A percentile compares a stretch with the other conserved stretches of the same genome.
These are phyloP conservation scores for Candida ortonii DNA, from an alignment of 805 yeast species.

Conservation along the genomic window DNA sequence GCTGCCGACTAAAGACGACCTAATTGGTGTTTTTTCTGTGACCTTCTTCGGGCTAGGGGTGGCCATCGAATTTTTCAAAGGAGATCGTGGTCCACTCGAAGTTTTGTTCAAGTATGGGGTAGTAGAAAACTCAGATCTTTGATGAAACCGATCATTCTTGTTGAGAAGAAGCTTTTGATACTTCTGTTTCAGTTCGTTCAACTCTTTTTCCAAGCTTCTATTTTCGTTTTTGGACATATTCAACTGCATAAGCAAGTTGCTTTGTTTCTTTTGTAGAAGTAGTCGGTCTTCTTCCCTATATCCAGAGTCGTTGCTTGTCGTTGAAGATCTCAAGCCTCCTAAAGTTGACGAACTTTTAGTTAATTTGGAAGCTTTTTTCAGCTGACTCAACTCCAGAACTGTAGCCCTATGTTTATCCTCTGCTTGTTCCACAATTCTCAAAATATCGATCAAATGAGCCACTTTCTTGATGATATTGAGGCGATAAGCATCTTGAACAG, in stretches of 20 bases:
- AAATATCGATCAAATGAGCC: constrained; percentile 11
- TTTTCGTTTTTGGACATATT: constrained; percentile 15
- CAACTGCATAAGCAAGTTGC: constrained; percentile 11
- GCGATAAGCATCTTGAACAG: constrained; percentile 9
- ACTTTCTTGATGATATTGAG: constrained; percentile 11
- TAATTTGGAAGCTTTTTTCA: constrained; percentile 3
- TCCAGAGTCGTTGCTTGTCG: neutral
- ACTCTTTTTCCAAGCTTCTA: constrained; percentile 11
- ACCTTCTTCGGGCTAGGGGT: neutral
- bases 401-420: neutral
- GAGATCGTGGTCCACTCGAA: neutral
- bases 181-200: constrained; percentile 10
- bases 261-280: constrained; percentile 14
- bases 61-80: neutral
- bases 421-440: constrained; percentile 4
- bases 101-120: constrained; percentile 23
- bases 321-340: neutral
- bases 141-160: constrained; percentile 6
- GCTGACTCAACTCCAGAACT: constrained; percentile 6
- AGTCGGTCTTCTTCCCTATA: neutral
- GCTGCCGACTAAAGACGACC: constrained; percentile 3
- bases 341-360: neutral
- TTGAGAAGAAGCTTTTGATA: constrained; percentile 4
- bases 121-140: constrained; percentile 17
- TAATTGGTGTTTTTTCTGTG: constrained; percentile 1